Base-by-base conservation (phyloP, 306 rosid species). In the Boehmeria nivea region DNA sequence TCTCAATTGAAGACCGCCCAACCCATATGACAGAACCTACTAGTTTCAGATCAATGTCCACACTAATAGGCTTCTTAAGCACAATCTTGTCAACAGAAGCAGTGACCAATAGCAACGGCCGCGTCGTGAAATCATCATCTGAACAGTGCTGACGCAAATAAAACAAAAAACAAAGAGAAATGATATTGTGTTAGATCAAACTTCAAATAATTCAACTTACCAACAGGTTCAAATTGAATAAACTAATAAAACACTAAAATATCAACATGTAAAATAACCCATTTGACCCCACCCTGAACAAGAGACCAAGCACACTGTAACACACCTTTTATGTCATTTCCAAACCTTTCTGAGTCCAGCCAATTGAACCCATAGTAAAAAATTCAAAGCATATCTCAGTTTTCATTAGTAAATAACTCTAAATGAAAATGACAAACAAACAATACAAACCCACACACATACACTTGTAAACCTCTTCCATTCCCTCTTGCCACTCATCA, bases 31-130 rank as follows among this genome's bases (percentile, higher is more conserved):
- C 94, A 64, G 91, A 72, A 72, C 98, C 98, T 69, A 78, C 85
- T 45, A 91, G 82, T 26, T 72, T 82, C 71, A 91, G 78, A 73
- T 91, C 98, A 54, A 45, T 64, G 75, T 75, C 64, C 53, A 87
- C 99, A 75, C 94, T 82, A 54, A 91, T 83, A 1, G 99, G 80
- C 70, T 81, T 91, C 82, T 87, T 87, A 57, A 91, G 61, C 7
- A 87, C 82, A 71, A 91, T 91, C 80, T 80, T 91, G 69, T 91
- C 98, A 13, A 91, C 96, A 26, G 98, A 84, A 49, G 98, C 96
- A 49, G 96, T 91, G 54, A 91, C 89, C 46, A 91, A 67, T 68
- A 87, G 63, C 67, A 84, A 90, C 21, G 96, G 98, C 76, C 98
- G 79, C 24, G 96, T 91, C 26, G 86, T 74, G 79, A 74, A 64